These are phyloP conservation scores for Neurospora terricola DNA, from an alignment of 495 filamentous ascomycete genomes.

Conservation along the genomic window DNA sequence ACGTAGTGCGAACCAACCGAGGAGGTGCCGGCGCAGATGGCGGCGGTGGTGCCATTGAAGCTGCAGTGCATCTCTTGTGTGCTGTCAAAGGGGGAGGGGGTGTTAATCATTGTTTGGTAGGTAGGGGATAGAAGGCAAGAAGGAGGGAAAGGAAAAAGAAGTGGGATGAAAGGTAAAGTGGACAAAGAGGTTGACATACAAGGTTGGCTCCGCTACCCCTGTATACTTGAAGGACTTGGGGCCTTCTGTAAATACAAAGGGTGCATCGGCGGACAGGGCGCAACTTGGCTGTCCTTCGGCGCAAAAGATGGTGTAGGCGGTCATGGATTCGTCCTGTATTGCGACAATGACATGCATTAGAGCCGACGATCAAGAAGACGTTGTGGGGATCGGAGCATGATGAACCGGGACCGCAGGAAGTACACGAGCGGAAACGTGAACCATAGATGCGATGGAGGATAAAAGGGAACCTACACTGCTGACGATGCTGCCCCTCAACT, in stretches of 20 bases:
- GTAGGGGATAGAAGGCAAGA: background rate
- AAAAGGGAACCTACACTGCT: slow-evolving; percentile 18
- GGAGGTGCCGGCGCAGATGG: slow-evolving; percentile 29
- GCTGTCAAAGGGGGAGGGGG: slow-evolving; percentile 11
- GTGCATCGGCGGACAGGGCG: slow-evolving; percentile 20
- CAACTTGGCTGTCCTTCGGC: slow-evolving; percentile 16
- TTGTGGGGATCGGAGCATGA: background rate
- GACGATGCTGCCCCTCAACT: slow-evolving; percentile 28
- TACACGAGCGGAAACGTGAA: background rate
- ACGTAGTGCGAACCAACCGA: slow-evolving; percentile 16
- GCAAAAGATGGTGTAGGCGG: slow-evolving; percentile 33
- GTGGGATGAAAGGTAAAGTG: background rate
- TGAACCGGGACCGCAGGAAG: background rate
- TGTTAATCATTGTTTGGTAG: background rate
- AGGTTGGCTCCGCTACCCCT: slow-evolving; percentile 13
- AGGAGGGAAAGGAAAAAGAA: background rate
- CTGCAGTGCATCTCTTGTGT: slow-evolving; percentile 23
- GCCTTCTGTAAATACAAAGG: slow-evolving; percentile 31
- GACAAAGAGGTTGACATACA: slow-evolving; percentile 14
- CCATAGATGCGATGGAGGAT: background rate
- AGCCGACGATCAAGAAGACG: background rate
- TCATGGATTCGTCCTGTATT: slow-evolving; percentile 19
- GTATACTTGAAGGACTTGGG: slow-evolving; percentile 22
- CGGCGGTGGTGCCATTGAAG: slow-evolving; percentile 22
- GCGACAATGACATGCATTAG: background rate